These are phyloP conservation scores for Fraxinus xanthoxyloides DNA, from an alignment of 305 asterid genomes.

Conservation along the genomic window DNA sequence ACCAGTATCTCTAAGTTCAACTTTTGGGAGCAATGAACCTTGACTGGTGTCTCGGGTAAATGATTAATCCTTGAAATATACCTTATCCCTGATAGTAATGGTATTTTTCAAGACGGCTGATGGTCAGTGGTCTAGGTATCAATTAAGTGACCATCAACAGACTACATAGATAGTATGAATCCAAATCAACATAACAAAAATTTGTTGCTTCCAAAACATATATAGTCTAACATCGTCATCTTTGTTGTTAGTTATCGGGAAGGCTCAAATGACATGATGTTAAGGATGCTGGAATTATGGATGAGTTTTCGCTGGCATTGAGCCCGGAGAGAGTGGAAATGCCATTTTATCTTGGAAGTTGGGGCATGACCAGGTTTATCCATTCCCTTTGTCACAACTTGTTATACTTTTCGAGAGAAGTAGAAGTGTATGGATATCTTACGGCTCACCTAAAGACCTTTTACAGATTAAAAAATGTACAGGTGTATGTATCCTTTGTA, in stretches of 20 bases:
- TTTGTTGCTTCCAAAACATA: not conserved
- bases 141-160: not conserved
- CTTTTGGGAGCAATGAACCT: constrained; percentile 70
- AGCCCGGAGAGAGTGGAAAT: not conserved
- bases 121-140: not conserved
- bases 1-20: constrained; percentile 47
- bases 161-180: not conserved
- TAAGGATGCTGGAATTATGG: not conserved
- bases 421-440: not conserved
- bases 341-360: not conserved
- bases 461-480: not conserved
- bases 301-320: not conserved
- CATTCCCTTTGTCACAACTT: not conserved
- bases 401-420: not conserved
- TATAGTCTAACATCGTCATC: not conserved
- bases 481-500: constrained; percentile 1
- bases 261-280: constrained; percentile 1
- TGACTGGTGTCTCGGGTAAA: constrained; percentile 26
- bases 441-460: not conserved
- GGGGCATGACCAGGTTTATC: not conserved
- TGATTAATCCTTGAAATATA: not conserved
- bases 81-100: not conserved
- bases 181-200: not conserved
- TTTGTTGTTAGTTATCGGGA: not conserved
- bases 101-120: not conserved